Evolutionary conservation across 345 rosid genomes (phyloP).

Genomic region (Erucastrum elatum): DNA sequence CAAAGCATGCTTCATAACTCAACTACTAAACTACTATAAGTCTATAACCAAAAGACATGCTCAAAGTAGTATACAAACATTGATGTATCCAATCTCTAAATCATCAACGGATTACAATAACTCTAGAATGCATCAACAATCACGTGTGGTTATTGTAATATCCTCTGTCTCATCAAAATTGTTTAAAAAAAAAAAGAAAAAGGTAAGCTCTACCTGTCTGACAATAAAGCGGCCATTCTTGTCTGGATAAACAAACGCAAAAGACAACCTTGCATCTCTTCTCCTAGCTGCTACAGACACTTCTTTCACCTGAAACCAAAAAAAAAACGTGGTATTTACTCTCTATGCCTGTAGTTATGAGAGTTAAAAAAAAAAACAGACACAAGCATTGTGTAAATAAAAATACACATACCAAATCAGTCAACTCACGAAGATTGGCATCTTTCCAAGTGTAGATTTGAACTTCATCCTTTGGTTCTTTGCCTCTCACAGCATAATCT

Average conservation of each 20-base stretch:
- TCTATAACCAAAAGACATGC: not conserved
- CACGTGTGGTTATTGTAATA: not conserved
- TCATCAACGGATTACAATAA: too few species aligned
- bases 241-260: conserved; percentile 91
- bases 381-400: not conserved
- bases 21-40: too few species aligned
- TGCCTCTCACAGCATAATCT: conserved; percentile 93
- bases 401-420: conserved; percentile 66
- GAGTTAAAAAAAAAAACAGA: not conserved
- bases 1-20: not conserved
- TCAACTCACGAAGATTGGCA: conserved; percentile 84
- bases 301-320: conserved; percentile 68
- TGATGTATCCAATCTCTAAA: not conserved
- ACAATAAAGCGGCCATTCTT: conserved; percentile 71
- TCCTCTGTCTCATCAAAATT: not conserved
- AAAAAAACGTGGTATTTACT: not conserved
- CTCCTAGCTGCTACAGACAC: conserved; percentile 89
- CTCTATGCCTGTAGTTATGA: not conserved
- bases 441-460: conserved; percentile 98
- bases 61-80: not conserved
- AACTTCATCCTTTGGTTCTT: conserved; percentile 96
- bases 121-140: not conserved
- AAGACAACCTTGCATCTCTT: conserved; percentile 84
- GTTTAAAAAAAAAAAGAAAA: not conserved
- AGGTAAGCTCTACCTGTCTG: conserved; percentile 54